Base-by-base conservation (phyloP, 2,329 filamentous ascomycete genomes). In the Alternaria tenuissima region DNA sequence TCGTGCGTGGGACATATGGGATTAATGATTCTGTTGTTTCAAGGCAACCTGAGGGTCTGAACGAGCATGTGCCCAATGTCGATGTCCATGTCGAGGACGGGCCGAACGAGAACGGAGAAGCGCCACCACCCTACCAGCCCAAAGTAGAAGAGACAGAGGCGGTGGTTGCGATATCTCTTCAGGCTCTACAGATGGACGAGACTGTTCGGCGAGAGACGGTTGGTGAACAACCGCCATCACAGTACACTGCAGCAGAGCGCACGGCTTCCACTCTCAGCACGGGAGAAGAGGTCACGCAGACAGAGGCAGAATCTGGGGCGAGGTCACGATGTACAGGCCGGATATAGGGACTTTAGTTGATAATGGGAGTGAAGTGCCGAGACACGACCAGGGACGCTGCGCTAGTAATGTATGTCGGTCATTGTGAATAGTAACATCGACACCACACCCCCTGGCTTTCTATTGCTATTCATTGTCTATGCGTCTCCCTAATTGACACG, bases 41-140 rank as follows among this genome's bases (percentile, higher is more conserved):
- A 8, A 67, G 72, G 30, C 68, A 67, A 12, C 80, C 84, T 46
- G 88, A 90, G 64, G 88, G 88, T 0, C 75, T 90, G 57, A 84
- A 90, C 70, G 88, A 89, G 77, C 76, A 83, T 44, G 88, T 88
- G 32, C 32, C 32, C 11, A 14, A 11, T 14, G 11, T 5, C 12
- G 14, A 32, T 32, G 9, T 32, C 0, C 30, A 9, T 12, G 14
- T 5, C 6, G 32, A 36, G 12, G 5, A 36, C 5, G 32, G 32
- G 32, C 12, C 90, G 57, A 84, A 90, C 70, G 88, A 89, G 77
- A 76, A 83, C 43, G 88, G 88, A 28, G 87, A 90, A 73, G 86
- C 88, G 9, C 88, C 88, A 51, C 88, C 88, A 48, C 87, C 88
- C 0, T 91, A 91, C 72, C 32, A 36, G 32, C 5, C 11, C 32